A percentile compares a stretch with the other conserved stretches of the same genome.
These are phyloP conservation scores for Takakia lepidozioides DNA, from an alignment of 225 moss, liverwort and hornwort genomes.

Conservation along the genomic window DNA sequence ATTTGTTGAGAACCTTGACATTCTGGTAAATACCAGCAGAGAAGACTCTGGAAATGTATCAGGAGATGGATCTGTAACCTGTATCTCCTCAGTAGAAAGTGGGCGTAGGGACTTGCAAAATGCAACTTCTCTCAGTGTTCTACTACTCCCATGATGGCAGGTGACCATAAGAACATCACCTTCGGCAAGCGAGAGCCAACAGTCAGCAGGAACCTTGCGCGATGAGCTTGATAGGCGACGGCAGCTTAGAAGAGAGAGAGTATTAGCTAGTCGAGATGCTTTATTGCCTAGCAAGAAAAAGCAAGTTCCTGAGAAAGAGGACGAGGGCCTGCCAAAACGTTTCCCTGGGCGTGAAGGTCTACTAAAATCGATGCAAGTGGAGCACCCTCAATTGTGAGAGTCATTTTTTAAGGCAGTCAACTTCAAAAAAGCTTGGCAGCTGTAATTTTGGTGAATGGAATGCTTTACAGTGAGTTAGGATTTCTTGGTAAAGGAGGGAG, in stretches of 20 bases:
- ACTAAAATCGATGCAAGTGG: slow-evolving; percentile 24
- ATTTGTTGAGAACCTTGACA: too few species aligned
- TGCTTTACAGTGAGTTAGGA: too few species aligned
- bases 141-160: slow-evolving; percentile 9
- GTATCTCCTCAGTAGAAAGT: too few species aligned
- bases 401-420: too few species aligned
- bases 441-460: too few species aligned
- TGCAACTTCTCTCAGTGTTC: neutral
- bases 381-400: neutral
- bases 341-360: slow-evolving; percentile 39
- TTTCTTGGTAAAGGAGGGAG: too few species aligned
- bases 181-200: slow-evolving; percentile 20
- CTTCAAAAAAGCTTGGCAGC: too few species aligned
- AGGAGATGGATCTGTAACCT: too few species aligned
- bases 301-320: slow-evolving; percentile 17
- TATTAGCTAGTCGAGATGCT: slow-evolving; percentile 47
- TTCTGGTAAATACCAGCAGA: too few species aligned
- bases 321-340: slow-evolving; percentile 11
- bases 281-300: slow-evolving; percentile 29
- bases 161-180: slow-evolving; percentile 19
- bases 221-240: slow-evolving; percentile 75
- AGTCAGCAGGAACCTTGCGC: slow-evolving; percentile 51
- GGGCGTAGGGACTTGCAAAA: neutral
- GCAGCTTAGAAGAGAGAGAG: slow-evolving; percentile 55
- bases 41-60: too few species aligned